Evolutionary conservation across 495 filamentous ascomycete genomes (phyloP), one percentile per base, ranked within the genome.

Genomic region (Aspergillus taichungensis): DNA sequence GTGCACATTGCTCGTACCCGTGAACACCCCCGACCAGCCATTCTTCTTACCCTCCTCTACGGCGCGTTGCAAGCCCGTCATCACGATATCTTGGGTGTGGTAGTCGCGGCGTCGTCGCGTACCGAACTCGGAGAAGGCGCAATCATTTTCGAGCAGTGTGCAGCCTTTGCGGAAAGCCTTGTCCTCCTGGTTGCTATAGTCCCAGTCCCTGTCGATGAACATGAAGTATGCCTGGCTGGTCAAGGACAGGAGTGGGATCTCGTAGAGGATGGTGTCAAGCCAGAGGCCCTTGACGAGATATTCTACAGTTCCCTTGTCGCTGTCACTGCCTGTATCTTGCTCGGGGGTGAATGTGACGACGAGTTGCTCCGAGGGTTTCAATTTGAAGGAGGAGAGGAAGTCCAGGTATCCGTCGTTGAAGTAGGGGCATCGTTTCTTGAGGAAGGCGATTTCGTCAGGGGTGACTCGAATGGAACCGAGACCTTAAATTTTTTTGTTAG

Each of bases 151-250:
- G 3, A 97, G 68, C 37, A 98, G 72, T 31, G 72, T 73, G 46
- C 79, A 72, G 7, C 85, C 91, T 63, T 98, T 98, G 0, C 73
- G 46, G 46, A 69, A 79, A 8, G 94, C 92, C 48, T 83, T 82
- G 13, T 95, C 85, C 51, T 92, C 83, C 62, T 98, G 92, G 0
- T 77, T 78, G 7, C 81, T 73, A 51, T 96, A 82, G 38, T 74
- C 79, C 92, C 92, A 98, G 56, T 95, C 89, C 33, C 65, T 81
- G 53, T 96, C 84, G 66, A 84, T 83, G 71, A 95, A 96, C 65
- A 83, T 86, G 77, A 98, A 98, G 64, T 95, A 97, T 27, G 94
- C 88, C 61, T 98, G 90, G 50, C 87, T 94, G 1, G 89, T 85
- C 44, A 98, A 66, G 2, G 94, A 87, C 13, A 98, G 77, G 18